Conservation (phyloP, 495 filamentous ascomycete genomes). For the Xylaria acuta region DNA sequence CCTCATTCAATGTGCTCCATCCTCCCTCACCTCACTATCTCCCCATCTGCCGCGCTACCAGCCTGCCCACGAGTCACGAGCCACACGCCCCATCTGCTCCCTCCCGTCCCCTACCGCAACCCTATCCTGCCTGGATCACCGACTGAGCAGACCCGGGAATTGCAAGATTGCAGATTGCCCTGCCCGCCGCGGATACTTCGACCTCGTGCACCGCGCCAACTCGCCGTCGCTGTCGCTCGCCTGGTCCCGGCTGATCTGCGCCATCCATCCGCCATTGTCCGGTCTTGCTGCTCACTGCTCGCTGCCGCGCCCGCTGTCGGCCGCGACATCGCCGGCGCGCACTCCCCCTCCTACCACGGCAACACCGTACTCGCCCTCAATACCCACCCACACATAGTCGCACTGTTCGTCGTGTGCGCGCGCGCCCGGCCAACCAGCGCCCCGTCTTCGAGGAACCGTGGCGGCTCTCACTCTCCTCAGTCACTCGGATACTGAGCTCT, state of each 20-base stretch:
- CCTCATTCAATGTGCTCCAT: constrained; percentile 17
- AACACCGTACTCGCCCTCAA: background rate
- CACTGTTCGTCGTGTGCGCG: constrained; percentile 42
- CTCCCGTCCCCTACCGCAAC: constrained; percentile 14
- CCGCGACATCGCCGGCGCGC: constrained; percentile 20
- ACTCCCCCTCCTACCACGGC: background rate
- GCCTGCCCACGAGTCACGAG: constrained; percentile 25
- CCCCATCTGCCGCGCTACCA: constrained; percentile 27
- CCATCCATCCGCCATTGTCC: background rate
- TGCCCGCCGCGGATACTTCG: background rate
- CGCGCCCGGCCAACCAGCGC: constrained; percentile 38
- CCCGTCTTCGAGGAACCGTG: constrained; percentile 45
- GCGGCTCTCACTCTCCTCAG: constrained; percentile 55
- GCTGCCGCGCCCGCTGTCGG: background rate
- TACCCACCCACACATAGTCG: background rate
- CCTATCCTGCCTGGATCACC: constrained; percentile 10
- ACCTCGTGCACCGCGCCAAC: constrained; percentile 13
- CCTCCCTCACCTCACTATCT: constrained; percentile 17
- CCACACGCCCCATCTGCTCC: constrained; percentile 23
- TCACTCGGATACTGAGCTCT: constrained; percentile 52
- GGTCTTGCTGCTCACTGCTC: background rate
- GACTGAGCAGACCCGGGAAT: constrained; percentile 10
- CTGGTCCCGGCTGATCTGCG: constrained; percentile 1
- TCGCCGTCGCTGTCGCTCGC: background rate
- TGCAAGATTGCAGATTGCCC: constrained; percentile 15